phyloP scores from a whole-genome alignment of 2,329 filamentous ascomycete species.

The Venturia aucupariae region DNA sequence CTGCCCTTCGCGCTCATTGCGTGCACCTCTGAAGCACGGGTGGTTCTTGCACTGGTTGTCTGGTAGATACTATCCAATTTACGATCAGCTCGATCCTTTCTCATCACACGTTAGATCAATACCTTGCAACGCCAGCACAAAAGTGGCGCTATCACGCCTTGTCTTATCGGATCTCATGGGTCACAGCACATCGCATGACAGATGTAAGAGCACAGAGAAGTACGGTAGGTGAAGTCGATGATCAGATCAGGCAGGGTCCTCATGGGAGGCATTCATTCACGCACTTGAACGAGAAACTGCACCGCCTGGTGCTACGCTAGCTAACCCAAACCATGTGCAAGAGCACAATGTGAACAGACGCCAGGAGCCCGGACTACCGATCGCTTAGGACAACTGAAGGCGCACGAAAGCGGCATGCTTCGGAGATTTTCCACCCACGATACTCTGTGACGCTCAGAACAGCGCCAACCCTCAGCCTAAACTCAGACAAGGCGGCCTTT shows the following conservation, averaged over 20 bases:
- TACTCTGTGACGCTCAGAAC: not conserved
- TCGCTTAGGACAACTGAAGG: not conserved
- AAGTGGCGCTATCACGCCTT: not conserved
- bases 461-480: not conserved
- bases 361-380: not conserved
- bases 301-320: not conserved
- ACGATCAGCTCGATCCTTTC: not conserved
- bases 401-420: not conserved
- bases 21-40: not conserved
- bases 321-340: not conserved
- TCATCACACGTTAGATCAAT: slow-evolving; percentile 3
- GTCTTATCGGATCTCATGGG: not conserved
- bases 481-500: not conserved
- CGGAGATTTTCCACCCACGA: slow-evolving; percentile 2
- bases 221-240: not conserved
- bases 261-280: not conserved
- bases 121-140: not conserved
- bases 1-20: not conserved
- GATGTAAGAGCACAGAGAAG: not conserved
- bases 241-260: not conserved
- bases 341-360: not conserved
- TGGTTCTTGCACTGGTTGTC: not conserved
- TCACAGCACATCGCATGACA: not conserved
- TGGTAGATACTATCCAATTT: not conserved
- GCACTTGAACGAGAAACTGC: not conserved